A percentile compares a stretch with the other conserved stretches of the same genome.
These are phyloP conservation scores for Ascochyta clinopodiicola DNA, from an alignment of 2,329 filamentous ascomycete species.

Conservation along the genomic window DNA sequence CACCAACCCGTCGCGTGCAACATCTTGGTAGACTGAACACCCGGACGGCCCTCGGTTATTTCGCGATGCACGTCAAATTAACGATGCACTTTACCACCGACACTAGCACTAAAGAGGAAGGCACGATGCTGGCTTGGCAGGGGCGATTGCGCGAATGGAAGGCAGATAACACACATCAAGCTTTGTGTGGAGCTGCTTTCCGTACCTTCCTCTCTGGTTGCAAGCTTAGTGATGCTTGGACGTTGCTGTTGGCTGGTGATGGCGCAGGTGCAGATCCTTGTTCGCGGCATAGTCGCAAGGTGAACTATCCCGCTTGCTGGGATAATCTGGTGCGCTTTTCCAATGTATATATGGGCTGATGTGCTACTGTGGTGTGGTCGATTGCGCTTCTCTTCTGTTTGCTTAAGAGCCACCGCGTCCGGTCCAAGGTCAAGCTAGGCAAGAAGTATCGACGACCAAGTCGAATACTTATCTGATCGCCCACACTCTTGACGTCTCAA, in stretches of 20 bases:
- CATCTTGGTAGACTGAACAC: neutral
- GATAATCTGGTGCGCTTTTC: neutral
- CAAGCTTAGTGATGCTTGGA: conserved; percentile 16
- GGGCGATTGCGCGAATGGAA: conserved; percentile 17
- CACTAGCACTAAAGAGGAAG: conserved; percentile 21
- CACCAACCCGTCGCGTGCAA: neutral
- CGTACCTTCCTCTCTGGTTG: conserved; percentile 4
- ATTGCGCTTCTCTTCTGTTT: conserved; percentile 7
- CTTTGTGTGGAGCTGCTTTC: conserved; percentile 7
- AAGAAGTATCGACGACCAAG: neutral
- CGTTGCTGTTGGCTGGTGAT: conserved; percentile 4
- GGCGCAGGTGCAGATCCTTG: conserved; percentile 3
- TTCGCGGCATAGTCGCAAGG: neutral
- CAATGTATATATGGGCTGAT: conserved; percentile 12
- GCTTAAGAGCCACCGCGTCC: conserved; percentile 5
- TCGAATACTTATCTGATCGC: neutral
- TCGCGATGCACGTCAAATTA: conserved; percentile 1
- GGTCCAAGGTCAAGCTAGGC: neutral
- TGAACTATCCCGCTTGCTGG: neutral
- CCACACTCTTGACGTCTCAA: neutral
- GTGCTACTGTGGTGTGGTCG: neutral
- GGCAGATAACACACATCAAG: conserved; percentile 17
- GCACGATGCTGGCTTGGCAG: conserved; percentile 9
- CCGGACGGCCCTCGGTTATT: neutral
- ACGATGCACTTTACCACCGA: neutral